phyloP scores from a whole-genome alignment of 2,329 filamentous ascomycete genomes.

The Aspergillus awamori region DNA sequence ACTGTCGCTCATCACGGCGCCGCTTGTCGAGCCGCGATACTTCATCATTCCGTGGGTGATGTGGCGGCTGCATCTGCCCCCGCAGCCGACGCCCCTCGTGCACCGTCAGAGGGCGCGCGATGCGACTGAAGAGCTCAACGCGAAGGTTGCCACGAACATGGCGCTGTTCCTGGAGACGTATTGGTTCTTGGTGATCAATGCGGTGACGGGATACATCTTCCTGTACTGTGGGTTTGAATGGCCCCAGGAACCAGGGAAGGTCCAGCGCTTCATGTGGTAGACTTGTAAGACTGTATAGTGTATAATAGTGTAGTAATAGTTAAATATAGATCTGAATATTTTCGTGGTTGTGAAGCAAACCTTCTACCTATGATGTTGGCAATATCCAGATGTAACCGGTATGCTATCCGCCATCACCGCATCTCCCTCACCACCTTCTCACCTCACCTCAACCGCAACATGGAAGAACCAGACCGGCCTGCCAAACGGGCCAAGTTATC shows the following conservation, averaged over 20 bases:
- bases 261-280: constrained; percentile 72
- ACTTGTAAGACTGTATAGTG: background rate
- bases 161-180: constrained; percentile 54
- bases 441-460: too few relatives aligned
- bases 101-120: constrained; percentile 31
- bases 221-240: constrained; percentile 29
- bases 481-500: too few relatives aligned
- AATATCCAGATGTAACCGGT: background rate
- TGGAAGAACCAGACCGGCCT: too few relatives aligned
- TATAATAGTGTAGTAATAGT: constrained; percentile 2
- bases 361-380: background rate
- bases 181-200: constrained; percentile 57
- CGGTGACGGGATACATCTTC: constrained; percentile 33
- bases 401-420: background rate
- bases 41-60: constrained; percentile 95
- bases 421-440: background rate
- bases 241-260: constrained; percentile 37
- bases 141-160: constrained; percentile 31
- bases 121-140: constrained; percentile 28
- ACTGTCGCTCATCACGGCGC: constrained; percentile 81
- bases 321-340: background rate
- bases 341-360: too few relatives aligned
- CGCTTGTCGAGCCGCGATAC: constrained; percentile 92
- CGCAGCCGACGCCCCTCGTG: constrained; percentile 36
- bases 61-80: constrained; percentile 79